These are phyloP conservation scores for Ascochyta clinopodiicola DNA, from an alignment of 2,329 filamentous ascomycete species.

Conservation along the genomic window DNA sequence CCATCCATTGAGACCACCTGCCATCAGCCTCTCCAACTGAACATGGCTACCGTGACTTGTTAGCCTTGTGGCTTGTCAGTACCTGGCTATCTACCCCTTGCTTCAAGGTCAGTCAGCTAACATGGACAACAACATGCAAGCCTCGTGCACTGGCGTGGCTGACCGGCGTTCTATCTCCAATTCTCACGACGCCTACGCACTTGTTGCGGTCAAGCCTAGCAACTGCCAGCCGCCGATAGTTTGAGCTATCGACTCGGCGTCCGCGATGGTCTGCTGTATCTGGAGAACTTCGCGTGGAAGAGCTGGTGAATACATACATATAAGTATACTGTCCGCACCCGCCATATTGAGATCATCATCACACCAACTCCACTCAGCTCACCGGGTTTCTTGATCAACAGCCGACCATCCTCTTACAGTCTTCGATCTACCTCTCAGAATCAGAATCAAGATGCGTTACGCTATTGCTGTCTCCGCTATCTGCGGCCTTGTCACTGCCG, in stretches of 20 bases:
- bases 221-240: conserved; percentile 9
- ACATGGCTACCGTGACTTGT: neutral
- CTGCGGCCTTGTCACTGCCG: conserved; percentile 27
- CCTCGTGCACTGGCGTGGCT: conserved; percentile 22
- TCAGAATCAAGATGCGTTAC: conserved; percentile 32
- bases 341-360: conserved; percentile 18
- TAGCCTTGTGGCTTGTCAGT: conserved; percentile 5
- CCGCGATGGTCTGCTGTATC: conserved; percentile 13
- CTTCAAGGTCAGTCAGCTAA: conserved; percentile 13
- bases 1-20: conserved; percentile 4
- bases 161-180: conserved; percentile 13
- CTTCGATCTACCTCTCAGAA: neutral
- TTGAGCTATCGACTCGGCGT: conserved; percentile 13
- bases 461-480: conserved; percentile 26
- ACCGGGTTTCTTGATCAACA: conserved; percentile 11
- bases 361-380: conserved; percentile 7
- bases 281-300: neutral
- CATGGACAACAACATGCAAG: conserved; percentile 14
- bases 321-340: conserved; percentile 24
- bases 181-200: conserved; percentile 8
- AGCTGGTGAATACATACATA: neutral
- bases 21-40: conserved; percentile 1
- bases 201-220: conserved; percentile 7
- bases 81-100: conserved; percentile 14
- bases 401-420: conserved; percentile 7